Percentiles rank a stretch among this genome's conserved stretches.
Evolutionary conservation across 345 rosid species (phyloP).

Genomic region (Bruguiera gymnorhiza): DNA sequence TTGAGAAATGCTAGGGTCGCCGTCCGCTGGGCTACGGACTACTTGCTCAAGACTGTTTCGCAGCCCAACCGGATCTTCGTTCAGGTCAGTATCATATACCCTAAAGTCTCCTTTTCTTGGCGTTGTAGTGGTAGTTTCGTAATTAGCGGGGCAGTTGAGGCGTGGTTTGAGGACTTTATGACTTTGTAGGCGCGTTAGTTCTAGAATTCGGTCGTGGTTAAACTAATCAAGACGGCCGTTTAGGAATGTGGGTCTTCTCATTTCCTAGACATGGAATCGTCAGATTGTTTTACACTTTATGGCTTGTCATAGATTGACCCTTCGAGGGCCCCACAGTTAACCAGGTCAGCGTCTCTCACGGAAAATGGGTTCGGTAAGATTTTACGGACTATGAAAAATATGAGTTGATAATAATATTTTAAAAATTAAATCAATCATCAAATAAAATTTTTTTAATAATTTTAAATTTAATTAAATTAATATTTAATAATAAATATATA

Average conservation of each 20-base stretch:
- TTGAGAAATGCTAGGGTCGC: conserved; percentile 61
- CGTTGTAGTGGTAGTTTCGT: not conserved
- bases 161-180: conserved; percentile 6
- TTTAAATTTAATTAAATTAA: too few relatives aligned
- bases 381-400: not conserved
- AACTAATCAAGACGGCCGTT: conserved; percentile 7
- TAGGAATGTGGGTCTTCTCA: not conserved
- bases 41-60: conserved; percentile 77
- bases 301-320: not conserved
- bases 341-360: not conserved
- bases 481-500: too few relatives aligned
- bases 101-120: not conserved
- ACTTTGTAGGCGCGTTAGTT: not conserved
- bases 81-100: conserved; percentile 45
- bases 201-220: not conserved
- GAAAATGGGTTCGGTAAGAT: not conserved
- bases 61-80: conserved; percentile 89
- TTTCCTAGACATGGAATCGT: too few relatives aligned
- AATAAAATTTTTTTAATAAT: too few relatives aligned
- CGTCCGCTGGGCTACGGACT: conserved; percentile 77
- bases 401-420: too few relatives aligned
- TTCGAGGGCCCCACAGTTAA: not conserved
- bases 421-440: too few relatives aligned
- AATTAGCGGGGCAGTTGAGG: not conserved
- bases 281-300: not conserved